Percentiles rank a stretch among this genome's conserved stretches.
Evolutionary conservation across 2,329 filamentous ascomycete genomes (phyloP).

Genomic region (Blastomyces emzantsi): DNA sequence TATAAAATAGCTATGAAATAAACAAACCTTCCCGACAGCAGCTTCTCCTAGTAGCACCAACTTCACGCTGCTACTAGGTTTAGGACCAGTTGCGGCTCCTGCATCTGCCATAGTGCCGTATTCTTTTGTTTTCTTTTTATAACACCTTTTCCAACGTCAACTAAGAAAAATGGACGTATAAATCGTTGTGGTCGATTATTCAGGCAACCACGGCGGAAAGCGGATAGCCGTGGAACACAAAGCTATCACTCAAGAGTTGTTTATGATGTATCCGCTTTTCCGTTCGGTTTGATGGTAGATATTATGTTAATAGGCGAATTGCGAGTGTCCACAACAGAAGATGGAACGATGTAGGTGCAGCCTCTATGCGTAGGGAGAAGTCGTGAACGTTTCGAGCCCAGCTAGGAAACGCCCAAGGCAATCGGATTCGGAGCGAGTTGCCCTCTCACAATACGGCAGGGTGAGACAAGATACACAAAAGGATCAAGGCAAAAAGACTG

Average conservation of each 20-base stretch:
- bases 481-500: neutral
- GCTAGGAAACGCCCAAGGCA: neutral
- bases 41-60: conserved; percentile 95
- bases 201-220: neutral
- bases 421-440: neutral
- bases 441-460: neutral
- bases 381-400: neutral
- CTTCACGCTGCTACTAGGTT: conserved; percentile 99
- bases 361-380: neutral
- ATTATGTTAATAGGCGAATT: neutral
- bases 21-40: conserved; percentile 86
- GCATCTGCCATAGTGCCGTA: conserved; percentile 57
- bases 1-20: neutral
- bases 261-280: neutral
- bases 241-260: neutral
- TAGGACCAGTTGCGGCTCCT: conserved; percentile 58
- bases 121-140: neutral
- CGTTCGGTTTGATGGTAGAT: neutral
- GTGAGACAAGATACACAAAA: neutral
- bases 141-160: neutral
- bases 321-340: neutral
- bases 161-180: neutral
- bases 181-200: neutral
- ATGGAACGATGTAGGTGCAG: neutral
- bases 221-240: neutral